Percentiles rank a stretch among this genome's conserved stretches.
Evolutionary conservation across 1,284 basidiomycete genomes (phyloP).

Genomic region (Sphaerobolus stellatus): DNA sequence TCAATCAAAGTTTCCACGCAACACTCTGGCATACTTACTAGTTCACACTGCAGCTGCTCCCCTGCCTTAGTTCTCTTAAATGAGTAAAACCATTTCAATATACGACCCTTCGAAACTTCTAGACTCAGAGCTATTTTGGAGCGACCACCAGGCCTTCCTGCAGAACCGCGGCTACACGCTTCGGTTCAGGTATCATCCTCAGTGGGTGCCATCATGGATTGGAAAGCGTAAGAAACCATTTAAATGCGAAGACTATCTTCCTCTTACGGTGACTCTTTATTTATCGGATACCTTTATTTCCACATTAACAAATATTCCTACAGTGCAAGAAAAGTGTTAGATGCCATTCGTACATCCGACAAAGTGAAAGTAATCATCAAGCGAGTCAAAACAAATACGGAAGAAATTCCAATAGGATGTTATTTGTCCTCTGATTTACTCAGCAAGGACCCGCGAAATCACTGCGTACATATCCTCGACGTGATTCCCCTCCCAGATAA

Average conservation of each 20-base stretch:
- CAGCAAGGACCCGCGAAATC: conserved; percentile 26
- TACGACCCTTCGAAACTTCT: no score
- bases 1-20: no score
- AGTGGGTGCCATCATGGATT: conserved; percentile 25
- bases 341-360: conserved; percentile 28
- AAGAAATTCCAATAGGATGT: conserved; percentile 22
- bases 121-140: not conserved
- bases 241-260: conserved; percentile 16
- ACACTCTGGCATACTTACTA: no score
- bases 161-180: conserved; percentile 23
- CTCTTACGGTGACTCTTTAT: not conserved
- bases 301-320: not conserved
- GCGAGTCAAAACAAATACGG: conserved; percentile 14
- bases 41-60: no score
- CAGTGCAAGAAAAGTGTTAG: conserved; percentile 22
- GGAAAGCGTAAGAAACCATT: conserved; percentile 8
- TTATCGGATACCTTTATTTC: not conserved
- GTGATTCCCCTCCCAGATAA: conserved; percentile 20
- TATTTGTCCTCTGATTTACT: conserved; percentile 17
- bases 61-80: no score
- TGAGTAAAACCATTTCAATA: no score
- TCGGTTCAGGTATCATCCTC: conserved; percentile 21
- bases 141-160: conserved; percentile 14
- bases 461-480: conserved; percentile 34
- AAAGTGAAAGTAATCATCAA: conserved; percentile 28